Evolutionary conservation across 2,329 filamentous ascomycete genomes (phyloP).

Genomic region (Saccharata proteae): DNA sequence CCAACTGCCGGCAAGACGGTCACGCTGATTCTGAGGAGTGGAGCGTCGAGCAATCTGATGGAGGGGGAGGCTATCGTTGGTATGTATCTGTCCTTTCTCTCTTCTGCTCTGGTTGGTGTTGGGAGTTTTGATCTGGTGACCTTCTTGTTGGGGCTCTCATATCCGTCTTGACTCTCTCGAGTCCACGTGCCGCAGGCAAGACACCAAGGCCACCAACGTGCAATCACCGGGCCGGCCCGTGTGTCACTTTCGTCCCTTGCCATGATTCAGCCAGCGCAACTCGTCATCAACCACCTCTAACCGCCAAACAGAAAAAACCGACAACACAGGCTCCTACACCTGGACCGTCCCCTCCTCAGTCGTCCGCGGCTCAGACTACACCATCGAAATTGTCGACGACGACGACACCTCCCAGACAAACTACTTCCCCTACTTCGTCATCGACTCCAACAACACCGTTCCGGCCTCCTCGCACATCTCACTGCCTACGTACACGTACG

Average conservation of each 20-base stretch:
- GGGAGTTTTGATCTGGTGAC: not conserved
- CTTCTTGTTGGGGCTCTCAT: not conserved
- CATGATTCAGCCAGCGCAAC: not conserved
- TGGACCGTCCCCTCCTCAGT: constrained; percentile 33
- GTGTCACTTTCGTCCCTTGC: not conserved
- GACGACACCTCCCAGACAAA: constrained; percentile 32
- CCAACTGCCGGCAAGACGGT: constrained; percentile 39
- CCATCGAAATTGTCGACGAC: constrained; percentile 41
- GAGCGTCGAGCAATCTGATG: constrained; percentile 27
- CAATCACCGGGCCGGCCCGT: too few species aligned
- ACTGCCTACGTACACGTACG: constrained; percentile 17
- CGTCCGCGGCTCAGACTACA: constrained; percentile 35
- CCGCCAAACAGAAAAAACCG: constrained; percentile 32
- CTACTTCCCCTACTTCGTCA: constrained; percentile 41
- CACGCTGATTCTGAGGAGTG: constrained; percentile 34
- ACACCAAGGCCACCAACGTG: too few species aligned
- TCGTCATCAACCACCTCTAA: not conserved
- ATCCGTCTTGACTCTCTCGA: too few species aligned
- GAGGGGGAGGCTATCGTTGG: constrained; percentile 30
- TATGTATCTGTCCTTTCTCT: constrained; percentile 20
- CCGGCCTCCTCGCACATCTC: constrained; percentile 13
- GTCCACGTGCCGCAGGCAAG: too few species aligned
- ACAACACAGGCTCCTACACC: constrained; percentile 38
- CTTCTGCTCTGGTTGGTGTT: not conserved
- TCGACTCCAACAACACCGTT: constrained; percentile 34